Evolutionary conservation across 352 stramenopile species (phyloP), one percentile per base, ranked within the genome.

Genomic region (Aphanomyces cochlioides): DNA sequence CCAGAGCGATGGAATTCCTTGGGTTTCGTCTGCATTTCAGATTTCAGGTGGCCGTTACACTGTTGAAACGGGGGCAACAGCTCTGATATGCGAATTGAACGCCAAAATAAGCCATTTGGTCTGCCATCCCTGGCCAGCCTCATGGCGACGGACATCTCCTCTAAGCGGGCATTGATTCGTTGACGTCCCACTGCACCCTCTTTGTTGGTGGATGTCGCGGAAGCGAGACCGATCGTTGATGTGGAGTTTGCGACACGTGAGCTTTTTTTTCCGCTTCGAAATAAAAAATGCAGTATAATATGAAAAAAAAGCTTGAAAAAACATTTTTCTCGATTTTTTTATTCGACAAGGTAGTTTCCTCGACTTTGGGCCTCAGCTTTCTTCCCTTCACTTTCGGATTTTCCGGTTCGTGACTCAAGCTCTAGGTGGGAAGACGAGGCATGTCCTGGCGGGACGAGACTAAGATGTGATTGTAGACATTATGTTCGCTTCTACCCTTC

Each of bases 401-500:
- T 66, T 65, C 57, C 57, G 57, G 38, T 47, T 66, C 57, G 57
- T 50, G 15, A 17, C 28, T 7, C 28, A 47, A 64, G 56, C 21
- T 64, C 36, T 45, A 28, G 28, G 28, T 28, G 2, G 28, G 28
- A 28, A 28, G 28, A 28, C 28, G 28, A 28, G 28, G 1, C 28
- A 28, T 28, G 28, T 28, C 28, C 28, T 28, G 28, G 28, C 28
- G 28, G 28, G 28, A 28, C 28, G 28, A 28, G 28, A 28, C 28
- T 28, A 28, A 28, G 28, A 28, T 28, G 28, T 28, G 28, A 8
- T 56, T 38, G 59, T 54, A 56, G 59, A 48, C 43, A 67, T 36
- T 45, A 67, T 67, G 59, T 67, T 67, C 41, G 59, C 59, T 8
- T 67, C 59, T 34, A 56, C 59, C 43, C 43, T 67, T 48, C 59